These are phyloP conservation scores for Pseudogymnoascus sp. DNA, from an alignment of 2,329 filamentous ascomycete species.

Conservation along the genomic window DNA sequence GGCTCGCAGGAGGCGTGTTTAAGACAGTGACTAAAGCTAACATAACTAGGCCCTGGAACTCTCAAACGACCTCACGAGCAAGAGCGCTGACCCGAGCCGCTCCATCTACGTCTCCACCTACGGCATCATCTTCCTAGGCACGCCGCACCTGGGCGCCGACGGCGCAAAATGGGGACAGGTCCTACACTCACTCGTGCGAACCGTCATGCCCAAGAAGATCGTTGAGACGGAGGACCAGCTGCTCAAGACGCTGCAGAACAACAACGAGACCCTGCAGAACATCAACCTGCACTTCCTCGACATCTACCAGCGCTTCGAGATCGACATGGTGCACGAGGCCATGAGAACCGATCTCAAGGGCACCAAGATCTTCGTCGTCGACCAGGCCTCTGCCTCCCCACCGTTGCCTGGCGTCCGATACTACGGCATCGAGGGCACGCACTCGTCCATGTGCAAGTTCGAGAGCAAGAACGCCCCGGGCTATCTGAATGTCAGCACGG, in stretches of 20 bases:
- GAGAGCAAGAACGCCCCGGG: conserved; percentile 57
- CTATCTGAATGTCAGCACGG: conserved; percentile 34
- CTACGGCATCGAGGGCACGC: conserved; percentile 68
- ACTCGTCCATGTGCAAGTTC: conserved; percentile 68
- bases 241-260: conserved; percentile 61
- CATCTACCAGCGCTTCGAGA: conserved; percentile 61
- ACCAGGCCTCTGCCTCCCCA: conserved; percentile 62
- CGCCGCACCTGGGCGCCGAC: conserved; percentile 65
- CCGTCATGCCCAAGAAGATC: conserved; percentile 57
- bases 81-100: conserved; percentile 55
- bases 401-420: conserved; percentile 62
- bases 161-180: conserved; percentile 60
- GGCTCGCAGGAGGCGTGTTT: too few relatives aligned
- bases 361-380: conserved; percentile 58
- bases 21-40: not conserved
- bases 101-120: conserved; percentile 70
- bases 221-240: conserved; percentile 62
- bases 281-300: conserved; percentile 69
- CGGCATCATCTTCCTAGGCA: conserved; percentile 69
- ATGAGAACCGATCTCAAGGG: conserved; percentile 63
- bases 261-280: conserved; percentile 66
- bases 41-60: conserved; percentile 49
- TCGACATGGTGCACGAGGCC: conserved; percentile 72
- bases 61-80: conserved; percentile 53
- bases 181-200: conserved; percentile 60